A percentile compares a stretch with the other conserved stretches of the same genome.
Conservation (phyloP, 73 alveolate species). For the Breviolum minutum region DNA sequence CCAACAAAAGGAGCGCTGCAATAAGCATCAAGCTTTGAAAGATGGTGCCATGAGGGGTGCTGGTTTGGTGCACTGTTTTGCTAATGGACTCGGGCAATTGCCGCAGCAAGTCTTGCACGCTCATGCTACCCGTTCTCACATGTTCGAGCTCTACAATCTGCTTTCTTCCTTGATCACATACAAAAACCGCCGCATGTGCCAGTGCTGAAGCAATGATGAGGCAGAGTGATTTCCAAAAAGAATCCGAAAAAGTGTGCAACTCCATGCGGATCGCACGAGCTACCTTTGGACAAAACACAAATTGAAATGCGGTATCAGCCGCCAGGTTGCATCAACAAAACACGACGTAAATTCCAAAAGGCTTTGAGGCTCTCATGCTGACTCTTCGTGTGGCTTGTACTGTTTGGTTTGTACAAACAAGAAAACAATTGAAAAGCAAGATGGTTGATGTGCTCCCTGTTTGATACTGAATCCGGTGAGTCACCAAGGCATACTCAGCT, state of each 20-base stretch:
- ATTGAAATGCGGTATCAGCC: no score
- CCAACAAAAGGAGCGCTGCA: constrained; percentile 65
- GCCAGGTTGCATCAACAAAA: no score
- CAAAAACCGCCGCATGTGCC: constrained; percentile 61
- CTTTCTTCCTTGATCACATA: constrained; percentile 64
- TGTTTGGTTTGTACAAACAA: no score
- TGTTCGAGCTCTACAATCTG: constrained; percentile 60
- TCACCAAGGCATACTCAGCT: no score
- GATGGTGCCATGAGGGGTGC: constrained; percentile 65
- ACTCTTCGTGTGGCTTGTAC: no score
- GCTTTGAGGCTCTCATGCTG: no score
- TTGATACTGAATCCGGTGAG: no score
- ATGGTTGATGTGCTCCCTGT: no score
- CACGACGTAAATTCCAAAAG: no score
- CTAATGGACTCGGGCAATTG: constrained; percentile 82
- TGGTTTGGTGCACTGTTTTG: constrained; percentile 62
- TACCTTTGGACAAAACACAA: not conserved
- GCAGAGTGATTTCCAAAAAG: constrained; percentile 55
- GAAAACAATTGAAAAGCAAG: no score
- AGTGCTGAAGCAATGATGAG: constrained; percentile 41
- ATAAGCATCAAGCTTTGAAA: constrained; percentile 72
- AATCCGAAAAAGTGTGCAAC: not conserved
- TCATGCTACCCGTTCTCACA: constrained; percentile 62
- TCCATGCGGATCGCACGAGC: not conserved
- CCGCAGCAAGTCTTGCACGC: constrained; percentile 42